phyloP scores from a whole-genome alignment of 208 protist species.

The Trypanosoma cruzi region DNA sequence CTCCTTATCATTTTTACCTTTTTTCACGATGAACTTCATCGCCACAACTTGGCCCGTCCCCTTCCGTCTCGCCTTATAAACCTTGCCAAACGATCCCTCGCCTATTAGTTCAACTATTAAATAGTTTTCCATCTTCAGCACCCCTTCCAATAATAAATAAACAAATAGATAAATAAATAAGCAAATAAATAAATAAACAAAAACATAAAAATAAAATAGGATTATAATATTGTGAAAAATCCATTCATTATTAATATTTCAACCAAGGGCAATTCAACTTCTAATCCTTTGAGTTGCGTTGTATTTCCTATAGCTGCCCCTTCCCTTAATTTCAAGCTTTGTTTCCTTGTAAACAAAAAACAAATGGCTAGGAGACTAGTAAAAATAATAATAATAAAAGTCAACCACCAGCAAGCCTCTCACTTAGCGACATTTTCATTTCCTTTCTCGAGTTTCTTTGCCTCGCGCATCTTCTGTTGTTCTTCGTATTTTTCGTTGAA shows the following conservation, averaged over 20 bases:
- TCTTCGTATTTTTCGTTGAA: conserved; percentile 54
- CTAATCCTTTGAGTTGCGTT: neutral
- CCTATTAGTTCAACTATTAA: conserved; percentile 95
- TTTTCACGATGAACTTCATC: conserved; percentile 98
- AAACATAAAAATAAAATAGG: conserved; percentile 3
- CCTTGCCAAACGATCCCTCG: conserved; percentile 98
- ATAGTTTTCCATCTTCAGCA: conserved; percentile 91
- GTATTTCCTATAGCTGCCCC: conserved; percentile 11
- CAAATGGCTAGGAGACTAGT: neutral
- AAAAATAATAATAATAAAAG: conserved; percentile 18
- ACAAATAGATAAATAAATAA: conserved; percentile 10
- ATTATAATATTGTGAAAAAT: conserved; percentile 1
- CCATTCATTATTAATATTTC: neutral
- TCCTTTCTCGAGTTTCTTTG: conserved; percentile 37
- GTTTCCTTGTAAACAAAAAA: conserved; percentile 2
- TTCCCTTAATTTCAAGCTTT: conserved; percentile 8
- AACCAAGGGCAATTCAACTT: neutral
- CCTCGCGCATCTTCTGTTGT: conserved; percentile 41
- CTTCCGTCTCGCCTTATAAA: conserved; percentile 96
- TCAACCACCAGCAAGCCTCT: conserved; percentile 8
- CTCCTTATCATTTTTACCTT: conserved; percentile 94
- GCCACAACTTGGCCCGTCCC: conserved; percentile 95
- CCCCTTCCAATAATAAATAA: neutral
- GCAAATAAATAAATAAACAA: conserved; percentile 23
- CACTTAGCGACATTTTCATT: conserved; percentile 22